A percentile compares a stretch with the other conserved stretches of the same genome.
Evolutionary conservation across 257 asterid species (phyloP).

Genomic region (Linderniella brevidens): DNA sequence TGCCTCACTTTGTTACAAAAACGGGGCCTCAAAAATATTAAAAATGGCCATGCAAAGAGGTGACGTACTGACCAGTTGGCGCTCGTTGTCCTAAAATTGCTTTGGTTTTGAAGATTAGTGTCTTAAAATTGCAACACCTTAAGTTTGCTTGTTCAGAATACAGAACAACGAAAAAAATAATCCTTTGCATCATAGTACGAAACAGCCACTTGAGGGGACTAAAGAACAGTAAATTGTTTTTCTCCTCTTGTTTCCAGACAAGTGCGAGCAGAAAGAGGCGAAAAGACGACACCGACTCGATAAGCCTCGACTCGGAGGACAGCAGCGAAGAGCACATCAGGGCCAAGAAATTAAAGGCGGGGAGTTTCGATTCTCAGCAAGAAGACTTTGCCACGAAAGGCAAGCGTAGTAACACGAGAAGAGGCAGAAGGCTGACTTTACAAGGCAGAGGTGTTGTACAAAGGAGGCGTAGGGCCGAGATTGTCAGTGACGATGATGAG

Average conservation of each 20-base stretch:
- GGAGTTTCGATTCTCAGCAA: slow-evolving; percentile 45
- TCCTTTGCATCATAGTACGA: too few species aligned
- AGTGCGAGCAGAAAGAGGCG: slow-evolving; percentile 61
- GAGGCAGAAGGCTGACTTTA: slow-evolving; percentile 53
- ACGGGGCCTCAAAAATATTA: too few species aligned
- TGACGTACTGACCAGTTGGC: too few species aligned
- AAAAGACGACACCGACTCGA: slow-evolving; percentile 41
- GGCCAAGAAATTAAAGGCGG: slow-evolving; percentile 29
- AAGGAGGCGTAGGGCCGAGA: slow-evolving; percentile 51
- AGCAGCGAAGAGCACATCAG: slow-evolving; percentile 28
- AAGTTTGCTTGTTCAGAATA: too few species aligned
- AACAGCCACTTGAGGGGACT: too few species aligned
- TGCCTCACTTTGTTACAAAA: too few species aligned
- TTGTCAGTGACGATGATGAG: slow-evolving; percentile 52
- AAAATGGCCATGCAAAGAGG: too few species aligned
- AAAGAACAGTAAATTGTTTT: too few species aligned
- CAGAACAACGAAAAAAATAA: too few species aligned
- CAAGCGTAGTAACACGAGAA: slow-evolving; percentile 71
- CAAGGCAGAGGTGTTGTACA: slow-evolving; percentile 53
- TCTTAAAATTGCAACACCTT: too few species aligned
- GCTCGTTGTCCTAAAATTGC: too few species aligned
- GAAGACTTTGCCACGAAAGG: slow-evolving; percentile 50
- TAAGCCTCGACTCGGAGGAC: slow-evolving; percentile 60
- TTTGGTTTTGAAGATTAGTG: too few species aligned
- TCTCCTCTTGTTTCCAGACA: slow-evolving; percentile 31